Base-by-base conservation (phyloP, 768 basidiomycete species). In the Kwoniella newhampshirensis region DNA sequence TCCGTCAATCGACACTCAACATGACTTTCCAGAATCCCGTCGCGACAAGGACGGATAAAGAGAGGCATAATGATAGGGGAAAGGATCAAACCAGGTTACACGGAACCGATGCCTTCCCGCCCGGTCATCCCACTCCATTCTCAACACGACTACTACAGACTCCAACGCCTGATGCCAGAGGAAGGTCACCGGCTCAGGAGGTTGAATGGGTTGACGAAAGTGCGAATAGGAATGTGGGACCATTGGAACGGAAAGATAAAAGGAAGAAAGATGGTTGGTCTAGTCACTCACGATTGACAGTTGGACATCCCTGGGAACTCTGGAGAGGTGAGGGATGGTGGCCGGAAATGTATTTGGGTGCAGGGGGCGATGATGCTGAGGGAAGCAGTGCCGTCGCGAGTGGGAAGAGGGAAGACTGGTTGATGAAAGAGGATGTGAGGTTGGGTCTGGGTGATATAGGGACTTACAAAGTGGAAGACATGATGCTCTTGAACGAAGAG, bases 271-370 rank as follows among this genome's bases (percentile, higher is more conserved):
- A 54, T 37, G 50, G 20, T 21, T 48, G 49, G 37, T 17, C n/a
- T 15, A 43, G 20, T 13, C 21, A 53, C 40, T 28, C 35, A 4
- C 23, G 39, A 6, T 36, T 54, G 23, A 27, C 62, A 3, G 39
- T 64, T 3, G 61, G 54, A 21, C 25, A 52, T 0, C 69, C 69
- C 9, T 69, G 67, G 65, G 50, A 71, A 35, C 51, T 55, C 11
- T 76, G 75, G 75, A 53, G 62, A 52, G 75, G 75, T 2, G 73
- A 76, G 40, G 67, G 61, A 11, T 76, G 68, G 66, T 76, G 66
- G 62, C 62, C 63, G 4, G 74, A 71, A 50, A 70, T 71, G 60
- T 71, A 59, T 43, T 39, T 37, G 21, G 57, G 55, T 17, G 43
- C 23, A 5, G 47, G n/a, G n/a, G n/a, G 9, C 8, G 35, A 54